Evolutionary conservation across 164 flowering plant genomes (phyloP).

Genomic region (Macadamia integrifolia): DNA sequence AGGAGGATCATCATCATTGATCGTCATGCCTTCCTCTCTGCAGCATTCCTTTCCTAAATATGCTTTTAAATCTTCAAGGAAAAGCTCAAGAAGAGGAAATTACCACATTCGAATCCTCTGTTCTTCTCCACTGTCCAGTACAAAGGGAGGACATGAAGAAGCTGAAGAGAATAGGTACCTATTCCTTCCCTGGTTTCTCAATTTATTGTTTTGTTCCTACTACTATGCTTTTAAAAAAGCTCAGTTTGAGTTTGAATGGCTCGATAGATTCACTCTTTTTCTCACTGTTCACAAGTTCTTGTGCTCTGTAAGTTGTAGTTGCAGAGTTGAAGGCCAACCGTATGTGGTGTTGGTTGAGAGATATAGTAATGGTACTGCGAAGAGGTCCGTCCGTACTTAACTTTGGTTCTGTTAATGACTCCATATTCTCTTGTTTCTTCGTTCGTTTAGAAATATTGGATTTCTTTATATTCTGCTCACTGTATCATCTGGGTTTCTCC

Average conservation of each 20-base stretch:
- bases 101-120: constrained; percentile 11
- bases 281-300: neutral
- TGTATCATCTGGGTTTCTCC: neutral
- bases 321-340: constrained; percentile 17
- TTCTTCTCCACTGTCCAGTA: constrained; percentile 14
- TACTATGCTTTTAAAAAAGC: neutral
- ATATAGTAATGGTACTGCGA: constrained; percentile 65
- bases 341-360: constrained; percentile 55
- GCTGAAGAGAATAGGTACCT: constrained; percentile 16
- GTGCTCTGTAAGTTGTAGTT: neutral
- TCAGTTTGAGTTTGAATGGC: neutral
- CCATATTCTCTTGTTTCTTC: neutral
- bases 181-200: neutral
- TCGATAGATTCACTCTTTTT: neutral
- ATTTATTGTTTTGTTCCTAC: neutral
- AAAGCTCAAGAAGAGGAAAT: neutral
- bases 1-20: neutral
- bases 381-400: constrained; percentile 37
- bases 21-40: constrained; percentile 17
- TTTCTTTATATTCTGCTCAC: no score
- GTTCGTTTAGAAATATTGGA: neutral
- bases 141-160: constrained; percentile 9
- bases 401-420: neutral
- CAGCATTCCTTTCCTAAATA: constrained; percentile 17
- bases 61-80: constrained; percentile 11